Conservation (phyloP, 371 early-diverging fungal genomes). For the Mortierella sp. region DNA sequence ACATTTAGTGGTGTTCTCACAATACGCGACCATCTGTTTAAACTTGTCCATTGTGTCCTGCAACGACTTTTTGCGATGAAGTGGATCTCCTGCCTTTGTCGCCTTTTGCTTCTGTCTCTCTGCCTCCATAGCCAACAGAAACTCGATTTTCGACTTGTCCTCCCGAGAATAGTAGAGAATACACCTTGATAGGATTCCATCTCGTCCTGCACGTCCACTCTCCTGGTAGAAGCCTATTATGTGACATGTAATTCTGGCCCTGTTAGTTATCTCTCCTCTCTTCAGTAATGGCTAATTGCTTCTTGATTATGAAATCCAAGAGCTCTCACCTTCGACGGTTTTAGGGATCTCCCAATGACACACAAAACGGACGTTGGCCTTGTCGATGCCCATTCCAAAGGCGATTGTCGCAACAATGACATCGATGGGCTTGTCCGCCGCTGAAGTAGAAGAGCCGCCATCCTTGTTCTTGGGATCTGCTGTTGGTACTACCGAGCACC, state of each 20-base stretch:
- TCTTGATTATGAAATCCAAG: not conserved
- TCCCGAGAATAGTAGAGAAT: slow-evolving; percentile 89
- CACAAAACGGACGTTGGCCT: slow-evolving; percentile 98
- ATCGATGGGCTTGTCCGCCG: slow-evolving; percentile 32
- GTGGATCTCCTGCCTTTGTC: slow-evolving; percentile 61
- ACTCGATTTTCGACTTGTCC: slow-evolving; percentile 79
- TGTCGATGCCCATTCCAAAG: slow-evolving; percentile 99
- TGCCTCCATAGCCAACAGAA: slow-evolving; percentile 87
- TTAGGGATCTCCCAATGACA: slow-evolving; percentile 96
- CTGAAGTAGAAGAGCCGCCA: not conserved
- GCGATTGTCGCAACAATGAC: slow-evolving; percentile 98
- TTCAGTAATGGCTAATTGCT: too few species aligned
- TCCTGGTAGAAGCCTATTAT: slow-evolving; percentile 95
- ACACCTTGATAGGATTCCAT: slow-evolving; percentile 90
- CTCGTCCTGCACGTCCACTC: slow-evolving; percentile 99
- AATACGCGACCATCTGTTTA: slow-evolving; percentile 88
- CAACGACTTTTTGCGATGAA: not conserved
- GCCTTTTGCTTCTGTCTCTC: slow-evolving; percentile 85
- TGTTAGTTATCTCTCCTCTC: not conserved
- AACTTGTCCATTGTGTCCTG: slow-evolving; percentile 72
- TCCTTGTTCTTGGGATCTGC: not conserved
- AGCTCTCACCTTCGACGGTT: slow-evolving; percentile 84
- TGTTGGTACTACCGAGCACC: slow-evolving; percentile 19
- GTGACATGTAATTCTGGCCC: not conserved
- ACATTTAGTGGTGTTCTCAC: slow-evolving; percentile 94